phyloP scores from a whole-genome alignment of 164 flowering plant species.

The Macadamia integrifolia region DNA sequence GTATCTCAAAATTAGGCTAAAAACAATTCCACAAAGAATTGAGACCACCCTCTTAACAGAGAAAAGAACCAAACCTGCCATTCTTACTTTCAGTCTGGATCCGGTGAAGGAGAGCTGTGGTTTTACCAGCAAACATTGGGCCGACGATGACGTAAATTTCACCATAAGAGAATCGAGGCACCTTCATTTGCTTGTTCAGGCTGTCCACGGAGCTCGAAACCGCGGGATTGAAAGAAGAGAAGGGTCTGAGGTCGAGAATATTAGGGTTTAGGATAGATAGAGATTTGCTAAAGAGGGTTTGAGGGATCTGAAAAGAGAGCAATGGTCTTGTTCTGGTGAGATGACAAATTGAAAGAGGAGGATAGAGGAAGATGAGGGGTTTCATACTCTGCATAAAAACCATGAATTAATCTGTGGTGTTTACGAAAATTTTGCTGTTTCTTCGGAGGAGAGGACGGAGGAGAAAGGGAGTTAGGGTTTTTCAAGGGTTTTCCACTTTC shows the following conservation, averaged over 20 bases:
- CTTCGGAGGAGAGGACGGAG: background rate
- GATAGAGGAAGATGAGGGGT: conserved; percentile 33
- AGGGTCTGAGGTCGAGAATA: background rate
- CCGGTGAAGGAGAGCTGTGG: conserved; percentile 89
- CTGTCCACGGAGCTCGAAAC: background rate
- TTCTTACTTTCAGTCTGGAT: conserved; percentile 41
- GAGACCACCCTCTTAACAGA: too few relatives aligned
- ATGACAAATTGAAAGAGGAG: conserved; percentile 1
- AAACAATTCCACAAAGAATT: too few relatives aligned
- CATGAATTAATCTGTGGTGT: conserved; percentile 6
- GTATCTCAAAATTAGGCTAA: too few relatives aligned
- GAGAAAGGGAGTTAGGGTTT: background rate
- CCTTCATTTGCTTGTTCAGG: background rate
- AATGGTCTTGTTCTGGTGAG: background rate
- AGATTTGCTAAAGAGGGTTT: conserved; percentile 4
- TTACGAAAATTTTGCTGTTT: background rate
- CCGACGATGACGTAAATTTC: conserved; percentile 87
- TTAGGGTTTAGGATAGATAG: conserved; percentile 11
- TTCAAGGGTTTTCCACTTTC: background rate
- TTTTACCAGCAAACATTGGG: conserved; percentile 95
- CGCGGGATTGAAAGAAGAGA: conserved; percentile 24
- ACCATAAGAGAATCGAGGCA: conserved; percentile 31
- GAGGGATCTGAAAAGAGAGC: conserved; percentile 8
- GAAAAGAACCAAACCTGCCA: conserved; percentile 45
- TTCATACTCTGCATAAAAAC: conserved; percentile 19